phyloP scores from a whole-genome alignment of 768 basidiomycete genomes.

The Brasilioporus rufonigricans region DNA sequence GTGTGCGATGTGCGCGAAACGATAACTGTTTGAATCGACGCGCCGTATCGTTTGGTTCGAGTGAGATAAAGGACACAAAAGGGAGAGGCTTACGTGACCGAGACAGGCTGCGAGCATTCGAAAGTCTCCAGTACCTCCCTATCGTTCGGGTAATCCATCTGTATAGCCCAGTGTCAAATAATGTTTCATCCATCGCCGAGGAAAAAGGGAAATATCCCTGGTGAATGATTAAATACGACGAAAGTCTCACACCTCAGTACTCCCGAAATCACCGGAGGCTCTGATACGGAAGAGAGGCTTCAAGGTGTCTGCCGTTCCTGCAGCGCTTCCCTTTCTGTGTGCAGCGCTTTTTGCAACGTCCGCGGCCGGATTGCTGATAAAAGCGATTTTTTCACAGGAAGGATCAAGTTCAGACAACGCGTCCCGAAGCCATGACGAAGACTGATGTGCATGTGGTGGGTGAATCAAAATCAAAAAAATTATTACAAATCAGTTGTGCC shows the following conservation, averaged over 20 bases:
- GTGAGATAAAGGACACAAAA: not conserved
- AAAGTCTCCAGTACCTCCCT: slow-evolving; percentile 88
- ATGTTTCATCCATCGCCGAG: not conserved
- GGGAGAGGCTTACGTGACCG: slow-evolving; percentile 58
- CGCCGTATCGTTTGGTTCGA: not conserved
- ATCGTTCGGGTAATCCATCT: slow-evolving; percentile 98
- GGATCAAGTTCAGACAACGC: slow-evolving; percentile 90
- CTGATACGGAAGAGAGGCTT: slow-evolving; percentile 77
- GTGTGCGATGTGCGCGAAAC: slow-evolving; percentile 71
- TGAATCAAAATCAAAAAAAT: not conserved
- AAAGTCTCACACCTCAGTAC: slow-evolving; percentile 59
- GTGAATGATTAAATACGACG: not conserved
- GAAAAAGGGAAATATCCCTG: not conserved
- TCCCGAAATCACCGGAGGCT: slow-evolving; percentile 80
- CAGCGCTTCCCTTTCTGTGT: slow-evolving; percentile 11
- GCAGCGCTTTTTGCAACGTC: slow-evolving; percentile 15
- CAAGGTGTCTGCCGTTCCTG: not conserved
- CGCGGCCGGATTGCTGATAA: slow-evolving; percentile 69
- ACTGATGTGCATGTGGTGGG: slow-evolving; percentile 15
- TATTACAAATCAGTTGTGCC: not conserved
- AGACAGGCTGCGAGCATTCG: slow-evolving; percentile 66
- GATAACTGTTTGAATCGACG: slow-evolving; percentile 56
- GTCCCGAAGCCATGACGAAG: slow-evolving; percentile 92
- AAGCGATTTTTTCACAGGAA: slow-evolving; percentile 80
- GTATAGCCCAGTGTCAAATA: not conserved